These are phyloP conservation scores for Suillus brevipes DNA, from an alignment of 768 basidiomycete species.

Conservation along the genomic window DNA sequence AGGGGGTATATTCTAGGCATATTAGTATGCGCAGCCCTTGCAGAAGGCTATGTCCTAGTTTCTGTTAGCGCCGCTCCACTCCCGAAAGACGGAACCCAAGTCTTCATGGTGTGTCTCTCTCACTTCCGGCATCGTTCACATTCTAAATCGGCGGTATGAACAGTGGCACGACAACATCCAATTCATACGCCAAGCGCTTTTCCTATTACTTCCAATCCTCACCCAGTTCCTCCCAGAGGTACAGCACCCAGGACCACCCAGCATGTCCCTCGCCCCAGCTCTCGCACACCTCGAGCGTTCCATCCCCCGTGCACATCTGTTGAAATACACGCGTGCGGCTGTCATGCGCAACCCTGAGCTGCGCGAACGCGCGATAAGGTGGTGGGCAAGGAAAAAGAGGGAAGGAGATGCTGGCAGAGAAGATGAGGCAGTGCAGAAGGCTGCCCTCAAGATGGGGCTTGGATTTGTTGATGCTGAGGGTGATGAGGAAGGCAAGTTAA, in stretches of 20 bases:
- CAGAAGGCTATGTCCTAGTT: slow-evolving; percentile 55
- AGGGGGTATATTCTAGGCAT: slow-evolving; percentile 47
- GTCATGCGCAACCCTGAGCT: slow-evolving; percentile 53
- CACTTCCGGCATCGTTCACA: background rate
- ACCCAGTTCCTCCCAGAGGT: slow-evolving; percentile 37
- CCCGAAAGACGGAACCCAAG: slow-evolving; percentile 36
- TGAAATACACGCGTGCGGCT: slow-evolving; percentile 58
- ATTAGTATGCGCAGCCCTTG: slow-evolving; percentile 48
- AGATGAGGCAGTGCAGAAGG: slow-evolving; percentile 45
- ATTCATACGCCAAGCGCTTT: slow-evolving; percentile 53
- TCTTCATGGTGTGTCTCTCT: slow-evolving; percentile 40
- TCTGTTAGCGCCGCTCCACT: slow-evolving; percentile 50
- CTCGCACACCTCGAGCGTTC: slow-evolving; percentile 36
- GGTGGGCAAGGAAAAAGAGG: slow-evolving; percentile 58
- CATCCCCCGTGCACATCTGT: slow-evolving; percentile 50
- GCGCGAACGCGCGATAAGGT: slow-evolving; percentile 46
- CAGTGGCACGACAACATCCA: slow-evolving; percentile 71
- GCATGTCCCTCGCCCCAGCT: slow-evolving; percentile 22
- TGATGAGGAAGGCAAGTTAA: slow-evolving; percentile 25
- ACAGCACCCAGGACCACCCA: slow-evolving; percentile 29
- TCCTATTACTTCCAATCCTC: slow-evolving; percentile 56
- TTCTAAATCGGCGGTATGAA: background rate
- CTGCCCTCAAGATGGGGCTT: slow-evolving; percentile 48
- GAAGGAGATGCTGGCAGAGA: slow-evolving; percentile 52
- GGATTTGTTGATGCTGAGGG: slow-evolving; percentile 30